These are phyloP conservation scores for Claviceps purpurea DNA, from an alignment of 2,329 filamentous ascomycete genomes.

Conservation along the genomic window DNA sequence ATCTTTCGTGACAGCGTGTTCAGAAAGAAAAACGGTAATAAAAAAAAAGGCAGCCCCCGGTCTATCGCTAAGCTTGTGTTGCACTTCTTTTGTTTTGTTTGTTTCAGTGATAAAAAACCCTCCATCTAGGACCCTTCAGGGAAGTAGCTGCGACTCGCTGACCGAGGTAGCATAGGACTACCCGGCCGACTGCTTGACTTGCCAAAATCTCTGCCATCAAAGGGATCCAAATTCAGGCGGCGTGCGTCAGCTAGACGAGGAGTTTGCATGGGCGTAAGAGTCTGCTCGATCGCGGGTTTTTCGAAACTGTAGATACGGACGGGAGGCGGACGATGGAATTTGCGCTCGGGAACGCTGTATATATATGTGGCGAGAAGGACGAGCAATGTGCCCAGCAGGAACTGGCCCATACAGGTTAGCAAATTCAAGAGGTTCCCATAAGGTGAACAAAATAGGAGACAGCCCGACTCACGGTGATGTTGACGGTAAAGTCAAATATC, in stretches of 20 bases:
- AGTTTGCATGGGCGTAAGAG: constrained; percentile 23
- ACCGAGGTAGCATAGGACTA: constrained; percentile 29
- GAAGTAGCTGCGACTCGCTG: constrained; percentile 25
- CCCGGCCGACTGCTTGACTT: constrained; percentile 33
- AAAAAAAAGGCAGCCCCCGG: background rate
- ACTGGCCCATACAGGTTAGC: constrained; percentile 37
- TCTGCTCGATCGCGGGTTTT: constrained; percentile 49
- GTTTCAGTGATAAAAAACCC: background rate
- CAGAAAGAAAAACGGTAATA: no score
- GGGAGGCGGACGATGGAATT: constrained; percentile 42
- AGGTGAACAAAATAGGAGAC: background rate
- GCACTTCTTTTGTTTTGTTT: background rate
- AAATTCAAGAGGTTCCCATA: background rate
- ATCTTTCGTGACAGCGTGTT: no score
- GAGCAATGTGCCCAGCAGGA: constrained; percentile 63
- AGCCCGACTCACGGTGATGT: constrained; percentile 47
- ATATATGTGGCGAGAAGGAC: constrained; percentile 76
- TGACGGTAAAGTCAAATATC: constrained; percentile 71
- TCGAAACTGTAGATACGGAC: constrained; percentile 63
- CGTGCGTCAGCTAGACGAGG: constrained; percentile 19
- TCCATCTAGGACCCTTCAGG: constrained; percentile 17
- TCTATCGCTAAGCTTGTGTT: background rate
- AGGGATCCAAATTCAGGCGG: constrained; percentile 25
- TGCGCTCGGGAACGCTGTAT: constrained; percentile 57
- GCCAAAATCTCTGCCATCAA: constrained; percentile 25